Conservation (phyloP, 805 yeast genomes). For the Metschnikowia colocasiae region DNA sequence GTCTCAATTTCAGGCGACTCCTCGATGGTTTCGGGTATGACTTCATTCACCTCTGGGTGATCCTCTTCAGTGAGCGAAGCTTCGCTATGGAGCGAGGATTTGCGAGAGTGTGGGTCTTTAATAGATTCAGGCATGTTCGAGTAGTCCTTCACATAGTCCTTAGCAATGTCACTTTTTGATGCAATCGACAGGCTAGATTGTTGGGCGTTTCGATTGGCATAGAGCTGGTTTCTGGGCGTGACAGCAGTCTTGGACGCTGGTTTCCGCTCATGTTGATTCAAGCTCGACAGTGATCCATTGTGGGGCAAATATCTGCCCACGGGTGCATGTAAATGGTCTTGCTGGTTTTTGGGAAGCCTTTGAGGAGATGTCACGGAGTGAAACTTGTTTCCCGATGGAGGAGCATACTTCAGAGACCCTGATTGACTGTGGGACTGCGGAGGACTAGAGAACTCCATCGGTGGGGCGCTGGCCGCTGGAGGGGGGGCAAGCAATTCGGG, state of each 20-base stretch:
- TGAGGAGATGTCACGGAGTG: slow-evolving; percentile 4
- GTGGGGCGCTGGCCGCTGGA: slow-evolving; percentile 7
- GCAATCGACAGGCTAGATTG: slow-evolving; percentile 21
- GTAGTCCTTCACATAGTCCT: background rate
- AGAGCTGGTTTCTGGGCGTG: slow-evolving; percentile 8
- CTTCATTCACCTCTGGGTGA: slow-evolving; percentile 1
- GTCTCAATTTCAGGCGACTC: background rate
- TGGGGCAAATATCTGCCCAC: slow-evolving; percentile 8
- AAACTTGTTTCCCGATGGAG: background rate
- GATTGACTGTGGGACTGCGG: slow-evolving; percentile 7
- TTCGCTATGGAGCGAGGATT: slow-evolving; percentile 12
- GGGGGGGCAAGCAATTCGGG: slow-evolving; percentile 7
- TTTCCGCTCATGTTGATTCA: slow-evolving; percentile 8
- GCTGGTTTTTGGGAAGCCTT: slow-evolving; percentile 1
- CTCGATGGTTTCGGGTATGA: slow-evolving; percentile 1
- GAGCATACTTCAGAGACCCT: slow-evolving; percentile 11
- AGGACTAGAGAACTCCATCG: slow-evolving; percentile 13
- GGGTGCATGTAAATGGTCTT: background rate
- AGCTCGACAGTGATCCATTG: slow-evolving; percentile 11
- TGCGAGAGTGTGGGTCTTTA: slow-evolving; percentile 10
- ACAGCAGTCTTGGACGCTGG: slow-evolving; percentile 1
- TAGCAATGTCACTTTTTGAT: slow-evolving; percentile 11
- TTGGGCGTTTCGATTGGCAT: slow-evolving; percentile 14
- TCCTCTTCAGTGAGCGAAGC: background rate
- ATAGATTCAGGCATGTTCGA: background rate